phyloP scores from a whole-genome alignment of 2,329 filamentous ascomycete species.

The Colletotrichum sp. region DNA sequence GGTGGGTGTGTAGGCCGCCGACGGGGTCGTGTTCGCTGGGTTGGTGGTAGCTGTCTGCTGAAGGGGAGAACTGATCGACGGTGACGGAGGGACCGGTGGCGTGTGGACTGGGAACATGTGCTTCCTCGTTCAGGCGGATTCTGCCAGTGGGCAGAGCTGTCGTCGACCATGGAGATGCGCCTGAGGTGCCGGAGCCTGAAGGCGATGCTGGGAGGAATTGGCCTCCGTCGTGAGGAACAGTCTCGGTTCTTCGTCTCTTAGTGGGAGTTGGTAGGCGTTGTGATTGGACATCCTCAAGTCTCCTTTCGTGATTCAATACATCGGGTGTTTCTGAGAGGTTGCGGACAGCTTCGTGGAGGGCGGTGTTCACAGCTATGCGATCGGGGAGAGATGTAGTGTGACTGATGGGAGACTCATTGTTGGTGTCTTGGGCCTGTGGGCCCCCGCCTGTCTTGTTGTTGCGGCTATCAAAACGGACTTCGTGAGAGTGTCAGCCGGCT shows the following conservation, averaged over 20 bases:
- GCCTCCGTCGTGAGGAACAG: not conserved
- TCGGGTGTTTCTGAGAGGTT: not conserved
- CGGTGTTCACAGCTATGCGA: not conserved
- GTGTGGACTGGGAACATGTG: not conserved
- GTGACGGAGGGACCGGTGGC: not conserved
- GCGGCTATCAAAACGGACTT: slow-evolving; percentile 7
- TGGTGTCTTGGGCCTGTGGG: not conserved
- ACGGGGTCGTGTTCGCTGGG: not conserved
- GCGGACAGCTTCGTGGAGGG: not conserved
- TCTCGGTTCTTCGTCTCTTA: not conserved
- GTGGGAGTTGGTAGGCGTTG: not conserved
- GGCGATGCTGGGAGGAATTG: slow-evolving; percentile 7
- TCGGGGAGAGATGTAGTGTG: not conserved
- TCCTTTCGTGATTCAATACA: not conserved
- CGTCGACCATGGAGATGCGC: not conserved
- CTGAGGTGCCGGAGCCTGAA: not conserved
- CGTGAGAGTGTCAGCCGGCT: not conserved
- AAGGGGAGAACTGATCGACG: not conserved
- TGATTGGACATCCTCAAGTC: not conserved
- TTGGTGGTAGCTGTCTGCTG: not conserved
- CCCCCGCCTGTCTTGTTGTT: not conserved
- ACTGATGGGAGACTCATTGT: not conserved
- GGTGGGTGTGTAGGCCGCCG: not conserved
- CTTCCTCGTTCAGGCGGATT: not conserved
- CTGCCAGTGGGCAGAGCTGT: not conserved